phyloP scores from a whole-genome alignment of 2,329 filamentous ascomycete genomes.

The Fusarium sp. region DNA sequence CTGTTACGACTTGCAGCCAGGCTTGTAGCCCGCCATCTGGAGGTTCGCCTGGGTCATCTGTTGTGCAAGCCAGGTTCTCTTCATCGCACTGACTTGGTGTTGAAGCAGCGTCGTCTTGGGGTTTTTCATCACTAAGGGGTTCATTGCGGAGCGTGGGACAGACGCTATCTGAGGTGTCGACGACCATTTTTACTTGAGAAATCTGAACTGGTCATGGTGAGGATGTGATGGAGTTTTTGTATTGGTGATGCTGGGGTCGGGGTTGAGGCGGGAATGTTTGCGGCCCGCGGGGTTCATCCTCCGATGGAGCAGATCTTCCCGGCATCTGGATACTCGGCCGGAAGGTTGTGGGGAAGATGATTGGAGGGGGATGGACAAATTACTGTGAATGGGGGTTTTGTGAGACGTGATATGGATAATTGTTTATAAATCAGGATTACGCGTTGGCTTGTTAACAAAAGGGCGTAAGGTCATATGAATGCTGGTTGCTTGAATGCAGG shows the following conservation, averaged over 20 bases:
- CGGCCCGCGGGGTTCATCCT: conserved; percentile 27
- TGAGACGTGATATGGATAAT: neutral
- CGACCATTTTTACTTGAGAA: neutral
- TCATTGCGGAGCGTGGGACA: conserved; percentile 9
- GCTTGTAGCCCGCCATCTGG: conserved; percentile 50
- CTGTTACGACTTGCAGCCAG: conserved; percentile 52
- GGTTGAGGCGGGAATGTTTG: neutral
- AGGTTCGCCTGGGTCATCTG: conserved; percentile 22
- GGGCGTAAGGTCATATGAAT: too few species aligned
- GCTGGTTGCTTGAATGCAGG: neutral
- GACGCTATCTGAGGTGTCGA: conserved; percentile 7
- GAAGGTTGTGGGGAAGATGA: neutral
- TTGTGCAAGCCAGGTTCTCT: neutral
- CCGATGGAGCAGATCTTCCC: conserved; percentile 16
- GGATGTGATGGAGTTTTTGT: neutral
- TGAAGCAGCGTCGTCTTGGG: conserved; percentile 13
- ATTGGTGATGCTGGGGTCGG: neutral
- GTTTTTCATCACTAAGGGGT: conserved; percentile 5
- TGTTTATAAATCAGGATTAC: neutral
- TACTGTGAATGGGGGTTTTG: neutral
- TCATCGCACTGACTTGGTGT: neutral
- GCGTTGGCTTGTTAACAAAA: neutral
- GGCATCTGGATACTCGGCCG: neutral
- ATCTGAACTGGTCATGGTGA: neutral
- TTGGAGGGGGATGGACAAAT: neutral